phyloP scores from a whole-genome alignment of 164 flowering plant genomes.

The Berberis thunbergii region DNA sequence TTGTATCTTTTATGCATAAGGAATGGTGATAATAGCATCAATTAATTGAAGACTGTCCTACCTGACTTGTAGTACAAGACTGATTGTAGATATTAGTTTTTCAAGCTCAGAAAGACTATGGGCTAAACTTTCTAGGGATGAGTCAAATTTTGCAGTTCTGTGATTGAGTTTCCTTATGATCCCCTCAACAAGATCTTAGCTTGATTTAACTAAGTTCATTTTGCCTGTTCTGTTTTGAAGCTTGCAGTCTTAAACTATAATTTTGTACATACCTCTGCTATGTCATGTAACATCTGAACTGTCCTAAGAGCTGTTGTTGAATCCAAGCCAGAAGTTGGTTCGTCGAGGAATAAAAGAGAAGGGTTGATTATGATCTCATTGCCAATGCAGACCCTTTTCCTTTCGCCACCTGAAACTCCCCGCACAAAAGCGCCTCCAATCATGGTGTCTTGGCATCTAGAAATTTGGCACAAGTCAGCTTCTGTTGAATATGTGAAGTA shows the following conservation, averaged over 20 bases:
- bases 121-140: too few relatives aligned
- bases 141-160: not conserved
- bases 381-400: constrained; percentile 93
- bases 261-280: constrained; percentile 61
- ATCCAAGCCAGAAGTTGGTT: constrained; percentile 97
- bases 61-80: too few relatives aligned
- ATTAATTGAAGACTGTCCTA: too few relatives aligned
- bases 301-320: constrained; percentile 90
- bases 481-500: not conserved
- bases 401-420: constrained; percentile 98
- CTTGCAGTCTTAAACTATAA: not conserved
- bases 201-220: too few relatives aligned
- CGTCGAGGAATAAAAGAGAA: constrained; percentile 85
- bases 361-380: constrained; percentile 91
- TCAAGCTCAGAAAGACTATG: too few relatives aligned
- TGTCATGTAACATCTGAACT: constrained; percentile 72
- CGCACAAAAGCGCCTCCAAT: constrained; percentile 92
- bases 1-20: too few relatives aligned
- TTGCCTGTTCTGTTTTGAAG: not conserved
- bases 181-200: not conserved
- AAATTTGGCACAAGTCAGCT: not conserved
- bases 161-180: not conserved
- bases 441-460: constrained; percentile 91
- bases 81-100: too few relatives aligned
- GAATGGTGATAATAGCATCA: too few relatives aligned